A percentile compares a stretch with the other conserved stretches of the same genome.
phyloP scores from a whole-genome alignment of 83 land plant species.

The Larix sibirica region DNA sequence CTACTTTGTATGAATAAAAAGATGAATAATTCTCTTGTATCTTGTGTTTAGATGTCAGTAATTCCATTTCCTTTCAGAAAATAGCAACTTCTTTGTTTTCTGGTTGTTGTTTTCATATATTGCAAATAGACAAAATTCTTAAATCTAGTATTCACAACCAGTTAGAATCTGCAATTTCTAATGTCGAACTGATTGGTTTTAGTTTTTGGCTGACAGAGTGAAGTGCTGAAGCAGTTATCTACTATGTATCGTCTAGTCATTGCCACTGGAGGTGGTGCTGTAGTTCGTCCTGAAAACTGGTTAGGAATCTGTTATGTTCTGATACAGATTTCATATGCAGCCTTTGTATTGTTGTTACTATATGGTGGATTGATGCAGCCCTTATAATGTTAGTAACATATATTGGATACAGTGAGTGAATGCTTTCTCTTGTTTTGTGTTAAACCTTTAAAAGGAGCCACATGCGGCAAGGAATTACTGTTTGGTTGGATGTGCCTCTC shows the following conservation, averaged over 20 bases:
- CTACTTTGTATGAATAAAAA: not conserved
- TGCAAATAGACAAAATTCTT: not conserved
- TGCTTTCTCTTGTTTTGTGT: not conserved
- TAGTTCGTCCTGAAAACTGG: constrained; percentile 77
- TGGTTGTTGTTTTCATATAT: not conserved
- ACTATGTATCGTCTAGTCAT: constrained; percentile 66
- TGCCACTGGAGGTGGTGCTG: constrained; percentile 99
- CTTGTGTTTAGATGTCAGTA: not conserved
- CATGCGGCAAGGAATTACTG: constrained; percentile 78
- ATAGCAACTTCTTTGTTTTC: not conserved
- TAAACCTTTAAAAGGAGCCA: constrained; percentile 35
- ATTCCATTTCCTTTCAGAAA: not conserved
- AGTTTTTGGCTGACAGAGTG: constrained; percentile 51
- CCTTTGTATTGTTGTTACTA: not conserved
- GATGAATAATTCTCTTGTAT: not conserved
- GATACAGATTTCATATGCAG: not conserved
- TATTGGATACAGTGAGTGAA: not conserved
- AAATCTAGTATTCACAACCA: not conserved
- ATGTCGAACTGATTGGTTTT: not conserved
- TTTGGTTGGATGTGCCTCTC: constrained; percentile 92
- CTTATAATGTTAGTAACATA: constrained; percentile 14
- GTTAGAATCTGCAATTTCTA: not conserved
- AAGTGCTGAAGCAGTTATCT: constrained; percentile 72
- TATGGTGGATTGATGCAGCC: not conserved
- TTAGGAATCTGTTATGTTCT: constrained; percentile 6